Evolutionary conservation across 1,284 basidiomycete genomes (phyloP).

Genomic region (Trametes versicolor): DNA sequence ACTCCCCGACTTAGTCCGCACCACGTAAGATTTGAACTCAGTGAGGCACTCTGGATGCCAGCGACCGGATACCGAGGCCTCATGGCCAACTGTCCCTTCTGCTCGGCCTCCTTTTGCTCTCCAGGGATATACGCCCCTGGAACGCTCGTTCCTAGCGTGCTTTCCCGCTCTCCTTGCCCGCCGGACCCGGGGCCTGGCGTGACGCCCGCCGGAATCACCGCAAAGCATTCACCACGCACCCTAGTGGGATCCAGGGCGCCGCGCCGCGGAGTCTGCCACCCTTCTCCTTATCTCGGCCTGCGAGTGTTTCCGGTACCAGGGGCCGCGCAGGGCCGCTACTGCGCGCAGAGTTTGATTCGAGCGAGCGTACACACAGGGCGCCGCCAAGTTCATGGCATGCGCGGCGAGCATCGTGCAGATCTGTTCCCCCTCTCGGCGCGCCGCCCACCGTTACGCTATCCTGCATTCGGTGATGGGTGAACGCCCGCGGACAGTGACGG

Average conservation of each 20-base stretch:
- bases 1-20: neutral
- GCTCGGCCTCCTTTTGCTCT: neutral
- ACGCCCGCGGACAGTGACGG: neutral
- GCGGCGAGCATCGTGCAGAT: neutral
- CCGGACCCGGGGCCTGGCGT: constrained; percentile 1
- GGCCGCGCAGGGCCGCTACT: too few relatives aligned
- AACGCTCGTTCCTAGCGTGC: constrained; percentile 3
- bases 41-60: neutral
- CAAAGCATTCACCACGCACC: neutral
- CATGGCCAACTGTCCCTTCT: neutral
- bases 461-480: neutral
- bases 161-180: constrained; percentile 2
- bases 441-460: neutral
- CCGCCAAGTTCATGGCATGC: too few relatives aligned
- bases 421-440: neutral
- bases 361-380: neutral
- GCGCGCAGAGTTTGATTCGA: constrained; percentile 3
- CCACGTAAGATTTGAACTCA: constrained; percentile 5
- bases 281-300: constrained; percentile 10
- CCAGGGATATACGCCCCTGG: neutral
- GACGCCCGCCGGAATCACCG: neutral
- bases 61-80: neutral
- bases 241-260: constrained; percentile 1
- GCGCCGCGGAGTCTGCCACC: constrained; percentile 4
- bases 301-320: neutral